phyloP scores from a whole-genome alignment of 352 stramenopile genomes.

The Globisporangium megalacanthum region DNA sequence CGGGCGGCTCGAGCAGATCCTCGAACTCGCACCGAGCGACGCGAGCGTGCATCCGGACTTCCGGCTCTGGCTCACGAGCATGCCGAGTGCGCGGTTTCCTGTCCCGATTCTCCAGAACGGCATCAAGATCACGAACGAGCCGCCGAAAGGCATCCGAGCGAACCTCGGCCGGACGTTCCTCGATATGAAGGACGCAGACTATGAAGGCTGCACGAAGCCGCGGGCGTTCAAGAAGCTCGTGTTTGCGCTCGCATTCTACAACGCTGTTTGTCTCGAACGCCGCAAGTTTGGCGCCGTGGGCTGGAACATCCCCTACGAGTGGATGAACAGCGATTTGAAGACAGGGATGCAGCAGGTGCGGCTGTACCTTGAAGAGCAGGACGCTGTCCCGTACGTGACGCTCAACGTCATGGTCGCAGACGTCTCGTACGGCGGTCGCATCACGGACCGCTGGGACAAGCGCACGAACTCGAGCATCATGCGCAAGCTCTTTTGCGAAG shows the following conservation, averaged over 20 bases:
- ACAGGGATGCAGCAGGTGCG: slow-evolving; percentile 91
- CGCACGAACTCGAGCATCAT: slow-evolving; percentile 93
- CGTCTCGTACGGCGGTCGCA: slow-evolving; percentile 93
- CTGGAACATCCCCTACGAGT: slow-evolving; percentile 96
- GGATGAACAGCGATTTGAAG: slow-evolving; percentile 96
- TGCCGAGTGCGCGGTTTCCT: slow-evolving; percentile 87
- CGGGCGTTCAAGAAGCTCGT: slow-evolving; percentile 88
- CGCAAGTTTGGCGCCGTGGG: slow-evolving; percentile 93
- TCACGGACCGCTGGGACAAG: slow-evolving; percentile 94
- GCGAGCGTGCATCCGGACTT: slow-evolving; percentile 82
- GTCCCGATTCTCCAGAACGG: slow-evolving; percentile 93
- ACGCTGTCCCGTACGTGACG: slow-evolving; percentile 90
- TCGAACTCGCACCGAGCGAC: slow-evolving; percentile 70
- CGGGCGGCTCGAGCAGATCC: slow-evolving; percentile 81
- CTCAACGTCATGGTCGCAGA: slow-evolving; percentile 94
- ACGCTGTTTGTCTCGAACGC: slow-evolving; percentile 91
- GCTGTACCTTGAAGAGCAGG: slow-evolving; percentile 93
- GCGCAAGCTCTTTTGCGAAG: slow-evolving; percentile 85
- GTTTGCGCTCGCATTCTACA: slow-evolving; percentile 94
- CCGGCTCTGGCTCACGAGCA: slow-evolving; percentile 92
- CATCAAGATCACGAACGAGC: slow-evolving; percentile 96
- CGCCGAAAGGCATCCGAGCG: slow-evolving; percentile 87
- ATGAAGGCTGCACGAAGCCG: slow-evolving; percentile 83
- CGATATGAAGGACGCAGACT: slow-evolving; percentile 90
- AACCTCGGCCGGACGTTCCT: slow-evolving; percentile 92